These are phyloP conservation scores for Penicillium antarcticum DNA, from an alignment of 495 filamentous ascomycete genomes.

Conservation along the genomic window DNA sequence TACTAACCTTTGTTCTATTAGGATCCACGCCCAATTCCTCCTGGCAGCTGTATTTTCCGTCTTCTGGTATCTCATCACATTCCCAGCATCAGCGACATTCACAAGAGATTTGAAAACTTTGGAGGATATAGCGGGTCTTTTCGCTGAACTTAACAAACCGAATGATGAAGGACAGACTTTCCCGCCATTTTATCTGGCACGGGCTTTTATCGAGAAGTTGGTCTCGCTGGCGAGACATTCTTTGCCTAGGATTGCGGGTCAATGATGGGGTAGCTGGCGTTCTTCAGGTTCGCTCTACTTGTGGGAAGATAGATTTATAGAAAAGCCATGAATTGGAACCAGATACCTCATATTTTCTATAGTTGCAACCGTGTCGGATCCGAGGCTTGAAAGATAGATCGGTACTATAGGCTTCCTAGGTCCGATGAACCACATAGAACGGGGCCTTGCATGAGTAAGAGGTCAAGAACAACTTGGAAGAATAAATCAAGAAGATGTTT, in stretches of 20 bases:
- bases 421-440: too few relatives aligned
- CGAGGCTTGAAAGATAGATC: too few relatives aligned
- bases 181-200: constrained; percentile 19
- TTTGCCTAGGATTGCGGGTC: neutral
- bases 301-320: too few relatives aligned
- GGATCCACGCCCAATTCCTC: constrained; percentile 27
- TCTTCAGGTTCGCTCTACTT: neutral
- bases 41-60: constrained; percentile 19
- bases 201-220: constrained; percentile 15
- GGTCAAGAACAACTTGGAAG: too few relatives aligned
- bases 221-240: constrained; percentile 9
- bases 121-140: constrained; percentile 9
- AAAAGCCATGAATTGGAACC: too few relatives aligned
- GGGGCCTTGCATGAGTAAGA: too few relatives aligned
- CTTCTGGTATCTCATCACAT: constrained; percentile 19
- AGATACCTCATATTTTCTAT: too few relatives aligned
- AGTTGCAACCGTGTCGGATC: too few relatives aligned
- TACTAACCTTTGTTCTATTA: neutral
- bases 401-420: too few relatives aligned
- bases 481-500: too few relatives aligned
- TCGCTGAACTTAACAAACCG: neutral
- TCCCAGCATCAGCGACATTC: constrained; percentile 10
- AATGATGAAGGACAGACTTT: constrained; percentile 8
- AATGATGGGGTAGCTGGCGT: neutral
- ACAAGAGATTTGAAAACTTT: constrained; percentile 16